phyloP scores from a whole-genome alignment of 2,329 filamentous ascomycete species.

The Stagonosporopsis cucurbitacearum region DNA sequence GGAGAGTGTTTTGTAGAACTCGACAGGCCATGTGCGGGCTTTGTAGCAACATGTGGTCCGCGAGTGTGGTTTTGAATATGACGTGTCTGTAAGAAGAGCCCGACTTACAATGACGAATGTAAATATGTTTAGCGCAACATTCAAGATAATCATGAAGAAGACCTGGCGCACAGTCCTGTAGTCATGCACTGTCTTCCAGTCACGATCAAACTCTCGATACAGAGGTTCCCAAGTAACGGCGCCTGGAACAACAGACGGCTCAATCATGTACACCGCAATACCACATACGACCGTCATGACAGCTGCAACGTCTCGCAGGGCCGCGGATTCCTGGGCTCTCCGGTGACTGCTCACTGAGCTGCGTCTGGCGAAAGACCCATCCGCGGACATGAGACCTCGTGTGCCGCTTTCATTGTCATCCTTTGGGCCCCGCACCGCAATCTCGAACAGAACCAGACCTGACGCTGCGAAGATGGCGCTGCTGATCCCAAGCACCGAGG shows the following conservation, averaged over 20 bases:
- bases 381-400: slow-evolving; percentile 45
- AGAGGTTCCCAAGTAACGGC: slow-evolving; percentile 39
- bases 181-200: slow-evolving; percentile 40
- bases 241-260: slow-evolving; percentile 34
- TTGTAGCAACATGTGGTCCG: background rate
- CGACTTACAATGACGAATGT: slow-evolving; percentile 42
- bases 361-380: slow-evolving; percentile 41
- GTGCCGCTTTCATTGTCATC: slow-evolving; percentile 34
- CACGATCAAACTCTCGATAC: slow-evolving; percentile 28
- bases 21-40: background rate
- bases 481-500: slow-evolving; percentile 51
- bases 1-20: background rate
- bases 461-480: slow-evolving; percentile 50
- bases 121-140: slow-evolving; percentile 35
- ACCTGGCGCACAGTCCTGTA: slow-evolving; percentile 34
- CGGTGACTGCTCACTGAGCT: slow-evolving; percentile 30
- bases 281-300: slow-evolving; percentile 37
- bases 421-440: slow-evolving; percentile 35
- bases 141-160: slow-evolving; percentile 37
- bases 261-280: slow-evolving; percentile 36
- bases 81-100: background rate
- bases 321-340: slow-evolving; percentile 33
- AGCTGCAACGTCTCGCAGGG: slow-evolving; percentile 40
- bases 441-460: slow-evolving; percentile 52
- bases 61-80: background rate